Conservation (phyloP, 169 alveolate species). For the Ichthyophthirius multifiliis region DNA sequence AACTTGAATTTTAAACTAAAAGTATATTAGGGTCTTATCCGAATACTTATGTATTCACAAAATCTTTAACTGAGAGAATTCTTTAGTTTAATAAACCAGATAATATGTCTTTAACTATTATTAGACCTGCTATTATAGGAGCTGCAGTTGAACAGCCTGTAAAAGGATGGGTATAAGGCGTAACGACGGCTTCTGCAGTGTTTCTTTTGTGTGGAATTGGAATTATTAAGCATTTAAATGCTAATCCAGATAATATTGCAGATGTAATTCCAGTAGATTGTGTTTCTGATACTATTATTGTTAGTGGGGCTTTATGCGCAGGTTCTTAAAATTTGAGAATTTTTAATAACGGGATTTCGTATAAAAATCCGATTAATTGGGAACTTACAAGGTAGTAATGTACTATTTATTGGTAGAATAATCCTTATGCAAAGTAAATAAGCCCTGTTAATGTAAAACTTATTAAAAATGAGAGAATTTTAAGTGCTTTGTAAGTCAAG, state of each 20-base stretch:
- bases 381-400: conserved; percentile 23
- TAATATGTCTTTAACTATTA: conserved; percentile 50
- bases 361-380: conserved; percentile 73
- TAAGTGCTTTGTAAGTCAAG: no score
- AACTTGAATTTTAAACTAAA: conserved; percentile 52
- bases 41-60: conserved; percentile 74
- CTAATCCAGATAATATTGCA: conserved; percentile 56
- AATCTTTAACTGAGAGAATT: conserved; percentile 63
- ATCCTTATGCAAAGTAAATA: no score
- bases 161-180: conserved; percentile 82
- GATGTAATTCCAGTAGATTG: conserved; percentile 81
- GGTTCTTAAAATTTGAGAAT: conserved; percentile 17
- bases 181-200: conserved; percentile 69
- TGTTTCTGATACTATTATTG: conserved; percentile 55
- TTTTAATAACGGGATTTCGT: conserved; percentile 55
- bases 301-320: conserved; percentile 42
- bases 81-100: conserved; percentile 41
- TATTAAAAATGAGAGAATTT: no score
- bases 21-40: conserved; percentile 63
- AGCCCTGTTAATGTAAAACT: no score
- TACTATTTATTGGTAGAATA: no score
- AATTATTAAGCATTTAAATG: conserved; percentile 50
- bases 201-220: conserved; percentile 65
- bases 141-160: conserved; percentile 69
- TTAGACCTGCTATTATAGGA: conserved; percentile 74